phyloP scores from a whole-genome alignment of 495 filamentous ascomycete genomes.

The Paragyromitra xinjiangensis region DNA sequence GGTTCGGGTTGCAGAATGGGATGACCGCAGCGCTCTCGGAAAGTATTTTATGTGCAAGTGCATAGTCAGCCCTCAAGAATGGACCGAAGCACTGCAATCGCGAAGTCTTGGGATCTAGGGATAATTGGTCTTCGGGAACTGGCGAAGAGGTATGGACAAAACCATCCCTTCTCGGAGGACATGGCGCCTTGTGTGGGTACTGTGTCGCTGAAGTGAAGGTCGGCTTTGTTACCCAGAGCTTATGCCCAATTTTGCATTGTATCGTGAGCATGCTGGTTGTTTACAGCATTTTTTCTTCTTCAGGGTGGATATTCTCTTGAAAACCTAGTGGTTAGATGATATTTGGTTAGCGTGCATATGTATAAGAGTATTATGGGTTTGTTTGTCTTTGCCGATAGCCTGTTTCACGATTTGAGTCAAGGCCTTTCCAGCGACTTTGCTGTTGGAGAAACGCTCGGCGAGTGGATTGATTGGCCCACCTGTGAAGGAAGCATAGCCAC shows the following conservation, averaged over 20 bases:
- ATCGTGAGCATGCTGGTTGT: slow-evolving; percentile 60
- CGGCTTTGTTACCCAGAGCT: slow-evolving; percentile 61
- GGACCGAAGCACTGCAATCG: slow-evolving; percentile 61
- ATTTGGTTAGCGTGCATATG: neutral
- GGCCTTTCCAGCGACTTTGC: slow-evolving; percentile 59
- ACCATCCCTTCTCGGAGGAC: slow-evolving; percentile 61
- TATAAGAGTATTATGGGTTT: neutral
- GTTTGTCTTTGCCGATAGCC: slow-evolving; percentile 60
- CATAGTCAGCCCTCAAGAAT: slow-evolving; percentile 60
- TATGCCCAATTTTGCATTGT: slow-evolving; percentile 61
- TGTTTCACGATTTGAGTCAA: slow-evolving; percentile 61
- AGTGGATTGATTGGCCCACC: slow-evolving; percentile 57
- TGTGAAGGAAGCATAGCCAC: slow-evolving; percentile 58
- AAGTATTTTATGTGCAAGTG: slow-evolving; percentile 60
- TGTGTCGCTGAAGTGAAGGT: slow-evolving; percentile 50
- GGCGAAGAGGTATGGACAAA: slow-evolving; percentile 60
- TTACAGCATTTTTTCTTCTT: slow-evolving; percentile 61
- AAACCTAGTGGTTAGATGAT: slow-evolving; percentile 20
- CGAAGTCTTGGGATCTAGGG: slow-evolving; percentile 57
- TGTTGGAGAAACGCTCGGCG: slow-evolving; percentile 45
- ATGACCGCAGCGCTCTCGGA: slow-evolving; percentile 51
- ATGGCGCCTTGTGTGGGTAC: slow-evolving; percentile 52
- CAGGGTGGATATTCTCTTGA: slow-evolving; percentile 60
- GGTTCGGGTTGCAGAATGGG: slow-evolving; percentile 59
- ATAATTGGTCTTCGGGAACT: slow-evolving; percentile 58